Percentiles rank a stretch among this genome's conserved stretches.
These are phyloP conservation scores for Leccinum sublutescens DNA, from an alignment of 768 basidiomycete species.

Conservation along the genomic window DNA sequence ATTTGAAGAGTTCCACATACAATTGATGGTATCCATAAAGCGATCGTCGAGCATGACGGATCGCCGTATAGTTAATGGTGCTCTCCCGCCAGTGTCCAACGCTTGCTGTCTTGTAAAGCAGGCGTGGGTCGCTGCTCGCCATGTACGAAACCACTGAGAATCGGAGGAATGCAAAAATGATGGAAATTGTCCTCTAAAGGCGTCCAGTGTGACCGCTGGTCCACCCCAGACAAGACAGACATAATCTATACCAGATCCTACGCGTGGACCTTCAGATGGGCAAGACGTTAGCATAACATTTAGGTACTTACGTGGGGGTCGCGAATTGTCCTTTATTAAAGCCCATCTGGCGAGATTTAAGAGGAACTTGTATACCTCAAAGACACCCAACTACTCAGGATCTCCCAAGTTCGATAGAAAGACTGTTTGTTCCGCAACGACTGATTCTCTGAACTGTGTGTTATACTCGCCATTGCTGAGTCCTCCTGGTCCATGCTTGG, in stretches of 20 bases:
- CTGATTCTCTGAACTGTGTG: slow-evolving; percentile 6
- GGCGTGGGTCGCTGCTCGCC: slow-evolving; percentile 9
- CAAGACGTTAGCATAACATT: neutral
- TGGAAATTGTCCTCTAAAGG: slow-evolving; percentile 7
- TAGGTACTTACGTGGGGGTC: neutral
- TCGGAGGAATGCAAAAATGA: slow-evolving; percentile 2
- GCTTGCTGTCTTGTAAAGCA: slow-evolving; percentile 4
- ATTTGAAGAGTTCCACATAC: slow-evolving; percentile 16
- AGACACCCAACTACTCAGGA: slow-evolving; percentile 21
- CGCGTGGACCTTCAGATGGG: neutral
- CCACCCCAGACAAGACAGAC: slow-evolving; percentile 16
- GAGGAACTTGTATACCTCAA: slow-evolving; percentile 21
- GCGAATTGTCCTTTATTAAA: neutral
- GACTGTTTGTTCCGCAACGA: slow-evolving; percentile 2
- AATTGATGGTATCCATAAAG: slow-evolving; percentile 20
- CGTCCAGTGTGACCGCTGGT: slow-evolving; percentile 9
- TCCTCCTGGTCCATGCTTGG: too few relatives aligned
- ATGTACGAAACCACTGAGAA: slow-evolving; percentile 6
- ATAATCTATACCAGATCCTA: neutral
- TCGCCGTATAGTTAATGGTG: neutral
- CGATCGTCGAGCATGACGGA: slow-evolving; percentile 22
- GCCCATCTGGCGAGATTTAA: slow-evolving; percentile 19
- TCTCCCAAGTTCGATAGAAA: slow-evolving; percentile 12
- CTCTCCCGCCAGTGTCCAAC: neutral
- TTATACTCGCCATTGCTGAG: neutral